Evolutionary conservation across 2,329 filamentous ascomycete genomes (phyloP), one percentile per base, ranked within the genome.

Genomic region (Ophiostoma sp.): DNA sequence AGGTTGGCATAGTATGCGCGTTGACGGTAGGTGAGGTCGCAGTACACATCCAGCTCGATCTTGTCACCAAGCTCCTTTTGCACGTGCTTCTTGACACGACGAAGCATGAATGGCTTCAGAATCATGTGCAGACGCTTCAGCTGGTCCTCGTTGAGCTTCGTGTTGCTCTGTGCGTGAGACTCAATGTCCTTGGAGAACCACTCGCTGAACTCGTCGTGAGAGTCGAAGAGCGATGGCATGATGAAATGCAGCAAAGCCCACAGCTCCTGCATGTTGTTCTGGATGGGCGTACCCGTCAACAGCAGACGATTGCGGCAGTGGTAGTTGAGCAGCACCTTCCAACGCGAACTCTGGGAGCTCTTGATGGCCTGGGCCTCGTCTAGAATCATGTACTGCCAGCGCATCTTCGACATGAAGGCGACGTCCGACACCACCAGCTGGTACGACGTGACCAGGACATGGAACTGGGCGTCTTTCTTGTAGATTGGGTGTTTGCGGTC

Each of bases 351-450:
- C 76, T 92, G 89, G 0, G 95, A 97, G 73, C 94, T 97, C 84
- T 99, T 99, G 87, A 99, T 98, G 74, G 95, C 95, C 78, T 99
- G 95, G 1, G 95, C 95, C 80, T 99, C 95, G 76, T 99, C 95
- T 57, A 99, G 87, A 79, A 99, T 97, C 95, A 99, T 99, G 83
- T 99, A 98, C 81, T 98, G 95, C 95, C 95, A 99, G 76, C 91
- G 91, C 85, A 99, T 95, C 84, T 98, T 98, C 81, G 97, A 94
- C 83, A 99, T 98, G 80, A 99, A 99, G 72, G 93, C 90, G 1
- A 96, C 92, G 78, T 99, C 95, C 35, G 94, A 92, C 27, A 99
- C 95, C 35, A 99, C 95, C 52, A 99, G 85, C 80, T 99, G 95
- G 79, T 99, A 99, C 0, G 94, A 98, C 0, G 95, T 99, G 67